Conservation (phyloP, 768 basidiomycete genomes). For the Artomyces pyxidatus region DNA sequence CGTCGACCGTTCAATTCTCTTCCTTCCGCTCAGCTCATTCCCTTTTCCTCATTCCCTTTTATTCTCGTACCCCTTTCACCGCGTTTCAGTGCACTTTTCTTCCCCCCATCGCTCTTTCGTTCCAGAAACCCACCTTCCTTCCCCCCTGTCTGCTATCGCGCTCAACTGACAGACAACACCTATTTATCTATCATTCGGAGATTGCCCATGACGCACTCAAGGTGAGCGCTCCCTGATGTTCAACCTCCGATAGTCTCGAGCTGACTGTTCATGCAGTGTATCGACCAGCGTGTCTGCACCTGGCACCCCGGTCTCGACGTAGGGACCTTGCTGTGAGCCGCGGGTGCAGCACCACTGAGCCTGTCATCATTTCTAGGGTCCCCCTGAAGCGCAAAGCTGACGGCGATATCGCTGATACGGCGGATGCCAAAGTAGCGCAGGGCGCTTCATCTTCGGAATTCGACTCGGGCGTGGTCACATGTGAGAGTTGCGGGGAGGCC, state of each 20-base stretch:
- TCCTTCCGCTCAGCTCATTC: not conserved
- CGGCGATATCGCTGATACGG: not conserved
- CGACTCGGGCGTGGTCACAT: conserved; percentile 55
- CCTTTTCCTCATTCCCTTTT: too few species aligned
- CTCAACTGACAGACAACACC: not conserved
- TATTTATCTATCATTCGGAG: not conserved
- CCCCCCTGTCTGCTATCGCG: not conserved
- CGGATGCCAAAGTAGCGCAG: not conserved
- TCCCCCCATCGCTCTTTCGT: not conserved
- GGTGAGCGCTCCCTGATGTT: not conserved
- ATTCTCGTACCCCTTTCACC: too few species aligned
- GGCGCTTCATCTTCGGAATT: conserved; percentile 36
- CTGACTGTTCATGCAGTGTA: too few species aligned
- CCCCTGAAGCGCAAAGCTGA: conserved; percentile 1
- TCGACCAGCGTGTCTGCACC: not conserved
- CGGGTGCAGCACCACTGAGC: not conserved
- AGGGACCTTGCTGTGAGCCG: not conserved
- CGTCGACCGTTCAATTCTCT: not conserved
- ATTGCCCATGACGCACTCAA: not conserved
- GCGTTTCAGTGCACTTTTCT: not conserved
- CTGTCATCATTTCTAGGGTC: not conserved
- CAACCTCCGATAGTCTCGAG: not conserved
- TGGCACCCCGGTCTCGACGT: not conserved
- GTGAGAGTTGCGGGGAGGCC: conserved; percentile 51
- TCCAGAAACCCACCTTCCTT: not conserved